A percentile compares a stretch with the other conserved stretches of the same genome.
Conservation (phyloP, 805 yeast genomes). For the Starmera quercuum region DNA sequence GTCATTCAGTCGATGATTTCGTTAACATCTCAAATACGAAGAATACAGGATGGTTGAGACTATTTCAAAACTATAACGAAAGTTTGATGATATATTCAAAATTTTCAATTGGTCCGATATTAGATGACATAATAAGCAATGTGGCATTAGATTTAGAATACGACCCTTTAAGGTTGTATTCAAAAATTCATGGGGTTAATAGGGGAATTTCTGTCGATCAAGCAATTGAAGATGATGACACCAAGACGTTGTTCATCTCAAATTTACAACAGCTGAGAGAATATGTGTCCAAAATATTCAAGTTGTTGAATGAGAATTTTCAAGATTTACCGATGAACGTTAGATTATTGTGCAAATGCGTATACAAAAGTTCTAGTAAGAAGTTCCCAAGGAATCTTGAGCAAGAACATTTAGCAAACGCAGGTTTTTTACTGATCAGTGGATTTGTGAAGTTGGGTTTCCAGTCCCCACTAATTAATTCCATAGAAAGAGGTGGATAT, state of each 20-base stretch:
- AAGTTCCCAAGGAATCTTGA: constrained; percentile 54
- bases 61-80: constrained; percentile 31
- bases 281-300: constrained; percentile 52
- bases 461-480: constrained; percentile 44
- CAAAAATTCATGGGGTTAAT: constrained; percentile 29
- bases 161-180: constrained; percentile 60
- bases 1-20: constrained; percentile 20
- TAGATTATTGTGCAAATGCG: constrained; percentile 43
- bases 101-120: constrained; percentile 28
- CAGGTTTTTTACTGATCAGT: constrained; percentile 57
- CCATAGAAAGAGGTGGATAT: constrained; percentile 9
- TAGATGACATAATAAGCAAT: constrained; percentile 26
- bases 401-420: constrained; percentile 52
- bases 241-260: constrained; percentile 58
- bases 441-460: constrained; percentile 43
- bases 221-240: constrained; percentile 77
- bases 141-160: constrained; percentile 60
- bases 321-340: constrained; percentile 48
- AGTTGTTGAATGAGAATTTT: constrained; percentile 36
- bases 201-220: constrained; percentile 42
- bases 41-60: constrained; percentile 32
- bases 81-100: constrained; percentile 26
- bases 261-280: constrained; percentile 76
- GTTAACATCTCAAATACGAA: constrained; percentile 8
- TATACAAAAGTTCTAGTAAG: constrained; percentile 30